Evolutionary conservation across 2,329 filamentous ascomycete species (phyloP).

Genomic region (Coniochaeta prunicola): DNA sequence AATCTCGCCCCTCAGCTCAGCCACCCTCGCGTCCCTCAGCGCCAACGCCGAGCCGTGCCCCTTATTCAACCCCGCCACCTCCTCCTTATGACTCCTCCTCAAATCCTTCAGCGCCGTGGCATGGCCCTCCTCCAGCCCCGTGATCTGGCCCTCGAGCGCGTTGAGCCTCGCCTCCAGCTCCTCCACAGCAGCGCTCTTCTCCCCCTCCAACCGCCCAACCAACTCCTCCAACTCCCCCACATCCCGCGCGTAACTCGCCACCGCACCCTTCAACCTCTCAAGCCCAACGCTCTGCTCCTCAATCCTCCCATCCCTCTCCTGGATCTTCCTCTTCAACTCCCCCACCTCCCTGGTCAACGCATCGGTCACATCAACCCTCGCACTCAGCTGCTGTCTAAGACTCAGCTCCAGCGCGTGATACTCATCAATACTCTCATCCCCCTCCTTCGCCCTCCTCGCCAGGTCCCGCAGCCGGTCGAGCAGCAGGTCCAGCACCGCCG

Average conservation of each 20-base stretch:
- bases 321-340: constrained; percentile 15
- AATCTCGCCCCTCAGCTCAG: constrained; percentile 40
- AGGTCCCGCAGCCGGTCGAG: constrained; percentile 43
- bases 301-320: constrained; percentile 30
- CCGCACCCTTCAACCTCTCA: constrained; percentile 41
- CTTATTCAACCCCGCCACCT: constrained; percentile 25
- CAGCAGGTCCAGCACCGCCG: constrained; percentile 48
- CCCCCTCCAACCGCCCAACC: constrained; percentile 39
- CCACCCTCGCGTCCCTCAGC: constrained; percentile 40
- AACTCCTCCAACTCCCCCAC: constrained; percentile 45
- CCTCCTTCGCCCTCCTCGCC: constrained; percentile 35
- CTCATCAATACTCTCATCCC: constrained; percentile 50
- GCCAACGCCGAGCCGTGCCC: constrained; percentile 40
- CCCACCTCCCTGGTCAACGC: constrained; percentile 34
- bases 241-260: constrained; percentile 46
- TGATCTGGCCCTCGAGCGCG: constrained; percentile 30
- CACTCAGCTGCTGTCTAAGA: constrained; percentile 48
- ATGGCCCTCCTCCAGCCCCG: constrained; percentile 23
- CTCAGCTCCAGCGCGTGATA: constrained; percentile 50
- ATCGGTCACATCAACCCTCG: constrained; percentile 44
- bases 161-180: constrained; percentile 8
- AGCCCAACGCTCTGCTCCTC: constrained; percentile 42
- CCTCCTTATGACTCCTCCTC: constrained; percentile 13
- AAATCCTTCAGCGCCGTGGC: constrained; percentile 22
- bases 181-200: constrained; percentile 31